Base-by-base conservation (phyloP, 768 basidiomycete genomes). In the Hypholoma sublateritium region DNA sequence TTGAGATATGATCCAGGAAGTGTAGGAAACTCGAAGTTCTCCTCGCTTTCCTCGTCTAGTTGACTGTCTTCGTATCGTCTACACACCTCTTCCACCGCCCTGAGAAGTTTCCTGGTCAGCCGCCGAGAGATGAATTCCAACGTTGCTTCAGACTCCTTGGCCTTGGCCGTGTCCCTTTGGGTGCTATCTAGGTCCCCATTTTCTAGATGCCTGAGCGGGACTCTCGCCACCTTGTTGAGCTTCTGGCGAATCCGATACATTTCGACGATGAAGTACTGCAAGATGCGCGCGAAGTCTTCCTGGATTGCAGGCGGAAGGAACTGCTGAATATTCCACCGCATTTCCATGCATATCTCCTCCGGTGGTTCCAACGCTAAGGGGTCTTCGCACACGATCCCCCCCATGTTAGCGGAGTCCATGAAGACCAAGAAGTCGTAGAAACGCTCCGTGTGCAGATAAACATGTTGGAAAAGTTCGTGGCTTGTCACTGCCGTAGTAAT, bases 331-430 rank as follows among this genome's bases (percentile, higher is more conserved):
- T 98, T 98, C 95, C 95, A 98, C 50, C 85, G 83, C 83, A 95
- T 90, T 63, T 89, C 87, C 46, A 93, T 74, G 2, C 81, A 76
- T 21, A 95, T 77, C 22, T 88, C 82, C 53, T 87, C 81, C 0
- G 89, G 84, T 19, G 83, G 79, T 36, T 90, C 86, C 22, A 85
- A 67, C 5, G 88, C 88, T 17, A 84, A 67, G 0, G 93, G 88
- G 60, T 94, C 79, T 65, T 89, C 84, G 65, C 91, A 94, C n/a
- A 93, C 81, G 54, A 98, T 81, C 1, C 92, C 95, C 16, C 89
- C 93, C 68, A 88, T 85, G 70, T 98, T 99, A 25, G 93, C 92
- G 12, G 86, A 80, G 72, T 99, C 97, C 94, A 98, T 94, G 81
- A 93, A 96, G 24, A 98, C 76, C 8, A 98, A 74, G 67, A 91